These are phyloP conservation scores for Biscogniauxia mediterranea DNA, from an alignment of 2,329 filamentous ascomycete species.

Conservation along the genomic window DNA sequence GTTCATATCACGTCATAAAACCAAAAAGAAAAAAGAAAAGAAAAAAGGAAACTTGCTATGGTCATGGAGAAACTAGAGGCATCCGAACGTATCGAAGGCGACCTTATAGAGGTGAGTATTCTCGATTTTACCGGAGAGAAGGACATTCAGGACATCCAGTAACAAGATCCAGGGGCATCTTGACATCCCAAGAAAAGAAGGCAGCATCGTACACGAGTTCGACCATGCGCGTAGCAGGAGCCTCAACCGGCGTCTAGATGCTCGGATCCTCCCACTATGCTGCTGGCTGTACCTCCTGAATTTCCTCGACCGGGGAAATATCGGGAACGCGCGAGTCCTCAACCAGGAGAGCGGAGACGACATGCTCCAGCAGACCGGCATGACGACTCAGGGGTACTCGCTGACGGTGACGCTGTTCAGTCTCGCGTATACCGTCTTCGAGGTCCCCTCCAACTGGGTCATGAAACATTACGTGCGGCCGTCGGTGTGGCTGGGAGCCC, in stretches of 20 bases:
- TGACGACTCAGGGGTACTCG: constrained; percentile 55
- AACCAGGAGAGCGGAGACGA: constrained; percentile 33
- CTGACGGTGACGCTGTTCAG: constrained; percentile 59
- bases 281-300: constrained; percentile 54
- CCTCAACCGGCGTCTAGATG: constrained; percentile 31
- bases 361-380: constrained; percentile 38
- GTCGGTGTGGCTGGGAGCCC: constrained; percentile 60
- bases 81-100: constrained; percentile 12
- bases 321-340: constrained; percentile 48
- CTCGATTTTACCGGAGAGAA: neutral
- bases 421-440: constrained; percentile 63
- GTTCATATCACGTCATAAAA: no score
- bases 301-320: constrained; percentile 54
- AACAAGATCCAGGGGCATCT: no score
- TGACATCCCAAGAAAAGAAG: neutral
- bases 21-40: no score
- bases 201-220: constrained; percentile 10
- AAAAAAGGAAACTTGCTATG: neutral
- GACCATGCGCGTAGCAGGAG: constrained; percentile 18
- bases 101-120: constrained; percentile 6
- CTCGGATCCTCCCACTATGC: constrained; percentile 46
- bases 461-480: constrained; percentile 59
- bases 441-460: constrained; percentile 60
- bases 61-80: constrained; percentile 17
- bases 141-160: no score